phyloP scores from a whole-genome alignment of 192 early-diverging fungal genomes.

The Irineochytrium annulatum region DNA sequence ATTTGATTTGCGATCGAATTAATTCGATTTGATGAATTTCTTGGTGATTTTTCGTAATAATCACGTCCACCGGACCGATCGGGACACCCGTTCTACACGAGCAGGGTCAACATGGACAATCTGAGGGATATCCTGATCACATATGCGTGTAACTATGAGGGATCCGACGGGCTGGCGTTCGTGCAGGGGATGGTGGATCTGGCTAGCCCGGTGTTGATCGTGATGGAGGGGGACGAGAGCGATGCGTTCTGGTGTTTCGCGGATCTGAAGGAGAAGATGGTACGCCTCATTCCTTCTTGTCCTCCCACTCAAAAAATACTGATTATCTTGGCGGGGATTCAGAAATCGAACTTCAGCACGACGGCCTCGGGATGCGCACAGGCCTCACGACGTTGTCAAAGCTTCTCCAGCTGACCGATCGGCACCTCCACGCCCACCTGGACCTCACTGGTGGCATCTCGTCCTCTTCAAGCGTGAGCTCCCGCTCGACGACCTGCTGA shows the following conservation, averaged over 20 bases:
- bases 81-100: too few relatives aligned
- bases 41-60: too few relatives aligned
- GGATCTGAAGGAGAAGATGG: slow-evolving; percentile 86
- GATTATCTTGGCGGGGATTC: background rate
- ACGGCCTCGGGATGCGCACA: slow-evolving; percentile 28
- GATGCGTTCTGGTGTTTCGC: slow-evolving; percentile 93
- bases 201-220: slow-evolving; percentile 81
- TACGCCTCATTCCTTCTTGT: slow-evolving; percentile 25
- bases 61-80: too few relatives aligned
- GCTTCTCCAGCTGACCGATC: slow-evolving; percentile 21
- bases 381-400: slow-evolving; percentile 7
- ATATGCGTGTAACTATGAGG: slow-evolving; percentile 44
- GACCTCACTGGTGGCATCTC: slow-evolving; percentile 66
- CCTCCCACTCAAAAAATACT: too few relatives aligned
- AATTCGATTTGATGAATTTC: too few relatives aligned
- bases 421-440: slow-evolving; percentile 17
- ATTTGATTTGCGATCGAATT: too few relatives aligned
- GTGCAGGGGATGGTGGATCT: slow-evolving; percentile 98
- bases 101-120: slow-evolving; percentile 72
- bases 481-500: slow-evolving; percentile 29
- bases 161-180: slow-evolving; percentile 54
- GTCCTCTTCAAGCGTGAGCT: slow-evolving; percentile 65
- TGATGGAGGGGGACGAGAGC: slow-evolving; percentile 76
- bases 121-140: slow-evolving; percentile 91
- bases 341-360: slow-evolving; percentile 29